Evolutionary conservation across 2,329 filamentous ascomycete genomes (phyloP).

Genomic region (Penicillium sp.): DNA sequence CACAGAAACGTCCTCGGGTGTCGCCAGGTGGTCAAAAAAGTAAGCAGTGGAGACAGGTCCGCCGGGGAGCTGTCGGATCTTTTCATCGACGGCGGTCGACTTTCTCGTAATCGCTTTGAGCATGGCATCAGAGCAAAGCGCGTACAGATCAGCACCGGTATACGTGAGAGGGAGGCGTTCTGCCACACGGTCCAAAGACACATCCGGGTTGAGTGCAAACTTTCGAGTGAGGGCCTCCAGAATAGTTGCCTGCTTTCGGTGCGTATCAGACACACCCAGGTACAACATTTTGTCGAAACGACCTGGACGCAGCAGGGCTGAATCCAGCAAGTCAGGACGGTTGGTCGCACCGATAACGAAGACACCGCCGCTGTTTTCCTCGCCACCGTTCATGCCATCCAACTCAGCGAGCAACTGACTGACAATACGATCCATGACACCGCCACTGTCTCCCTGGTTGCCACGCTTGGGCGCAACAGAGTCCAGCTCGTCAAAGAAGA

Average conservation of each 20-base stretch:
- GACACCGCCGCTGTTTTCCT: slow-evolving; percentile 71
- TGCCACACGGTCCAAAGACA: slow-evolving; percentile 71
- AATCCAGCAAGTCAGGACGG: slow-evolving; percentile 84
- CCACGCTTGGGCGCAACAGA: slow-evolving; percentile 94
- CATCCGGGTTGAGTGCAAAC: slow-evolving; percentile 73
- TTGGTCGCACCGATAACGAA: slow-evolving; percentile 98
- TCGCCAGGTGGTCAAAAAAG: slow-evolving; percentile 91
- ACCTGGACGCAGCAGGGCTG: slow-evolving; percentile 79
- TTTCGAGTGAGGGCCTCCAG: slow-evolving; percentile 91
- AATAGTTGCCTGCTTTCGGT: slow-evolving; percentile 92
- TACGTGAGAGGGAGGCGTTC: slow-evolving; percentile 85
- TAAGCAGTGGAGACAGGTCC: slow-evolving; percentile 73
- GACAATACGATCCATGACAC: slow-evolving; percentile 97
- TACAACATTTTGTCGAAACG: slow-evolving; percentile 99
- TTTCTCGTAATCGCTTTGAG: slow-evolving; percentile 95
- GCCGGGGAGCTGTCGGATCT: slow-evolving; percentile 60
- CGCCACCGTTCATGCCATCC: slow-evolving; percentile 94
- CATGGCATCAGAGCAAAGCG: slow-evolving; percentile 96
- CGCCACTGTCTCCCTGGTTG: slow-evolving; percentile 93
- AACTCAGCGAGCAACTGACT: slow-evolving; percentile 90
- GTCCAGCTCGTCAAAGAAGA: slow-evolving; percentile 97
- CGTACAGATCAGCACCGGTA: slow-evolving; percentile 95
- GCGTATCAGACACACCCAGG: slow-evolving; percentile 89
- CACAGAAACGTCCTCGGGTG: slow-evolving; percentile 73
- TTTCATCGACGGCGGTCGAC: slow-evolving; percentile 73